Percentiles rank a stretch among this genome's conserved stretches.
phyloP scores from a whole-genome alignment of 1,139 yeast genomes.

The Blastobotrys ciferrii region DNA sequence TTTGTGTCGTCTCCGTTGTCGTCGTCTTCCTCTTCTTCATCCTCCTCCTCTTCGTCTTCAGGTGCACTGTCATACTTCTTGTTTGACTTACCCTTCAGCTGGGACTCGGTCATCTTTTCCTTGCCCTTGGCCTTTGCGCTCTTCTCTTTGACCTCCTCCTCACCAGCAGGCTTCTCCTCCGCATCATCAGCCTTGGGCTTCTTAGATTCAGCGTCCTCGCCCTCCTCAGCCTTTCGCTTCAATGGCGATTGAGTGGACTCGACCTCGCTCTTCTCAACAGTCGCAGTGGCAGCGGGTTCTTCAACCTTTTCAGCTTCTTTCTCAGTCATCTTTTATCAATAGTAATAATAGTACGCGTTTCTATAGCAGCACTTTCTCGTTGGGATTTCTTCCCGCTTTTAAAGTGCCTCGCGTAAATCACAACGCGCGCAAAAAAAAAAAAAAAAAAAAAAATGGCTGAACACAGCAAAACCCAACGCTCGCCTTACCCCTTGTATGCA shows the following conservation, averaged over 20 bases:
- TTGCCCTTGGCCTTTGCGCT: constrained; percentile 21
- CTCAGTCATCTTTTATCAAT: constrained; percentile 18
- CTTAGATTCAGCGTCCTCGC: constrained; percentile 27
- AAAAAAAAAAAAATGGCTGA: background rate
- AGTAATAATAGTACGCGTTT: background rate
- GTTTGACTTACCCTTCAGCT: constrained; percentile 29
- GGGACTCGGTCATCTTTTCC: constrained; percentile 21
- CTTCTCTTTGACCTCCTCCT: constrained; percentile 14
- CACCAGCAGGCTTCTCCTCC: constrained; percentile 44
- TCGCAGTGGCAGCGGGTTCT: constrained; percentile 6
- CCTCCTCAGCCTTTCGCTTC: constrained; percentile 26
- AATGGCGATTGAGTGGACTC: constrained; percentile 12
- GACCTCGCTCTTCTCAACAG: constrained; percentile 4
- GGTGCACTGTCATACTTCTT: constrained; percentile 34
- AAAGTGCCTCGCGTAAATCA: background rate
- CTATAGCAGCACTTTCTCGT: background rate
- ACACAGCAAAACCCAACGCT: too few species aligned
- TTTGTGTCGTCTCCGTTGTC: constrained; percentile 27
- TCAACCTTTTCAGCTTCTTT: constrained; percentile 16
- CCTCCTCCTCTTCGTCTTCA: constrained; percentile 41
- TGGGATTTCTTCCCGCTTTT: background rate
- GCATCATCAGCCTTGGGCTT: constrained; percentile 53
- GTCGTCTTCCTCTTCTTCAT: constrained; percentile 28
- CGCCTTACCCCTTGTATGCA: too few species aligned
- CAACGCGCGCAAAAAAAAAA: background rate